Conservation (phyloP, 2,329 filamentous ascomycete genomes). For the Pyrenophora teres region DNA sequence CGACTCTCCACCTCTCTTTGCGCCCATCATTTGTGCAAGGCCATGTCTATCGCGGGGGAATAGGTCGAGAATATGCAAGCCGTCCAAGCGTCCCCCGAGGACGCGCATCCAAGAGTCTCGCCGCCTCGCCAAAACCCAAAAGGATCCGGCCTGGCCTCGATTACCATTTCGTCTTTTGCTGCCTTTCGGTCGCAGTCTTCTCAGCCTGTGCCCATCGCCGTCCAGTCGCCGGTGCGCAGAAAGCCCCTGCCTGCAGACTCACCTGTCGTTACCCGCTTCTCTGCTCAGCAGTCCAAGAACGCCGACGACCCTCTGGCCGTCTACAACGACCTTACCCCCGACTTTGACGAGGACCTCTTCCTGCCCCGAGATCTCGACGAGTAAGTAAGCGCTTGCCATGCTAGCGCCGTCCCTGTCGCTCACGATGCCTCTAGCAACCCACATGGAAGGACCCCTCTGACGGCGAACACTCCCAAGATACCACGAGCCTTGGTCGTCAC, state of each 20-base stretch:
- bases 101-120: constrained; percentile 24
- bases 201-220: constrained; percentile 31
- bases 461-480: constrained; percentile 28
- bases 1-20: constrained; percentile 30
- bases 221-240: constrained; percentile 53
- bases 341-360: constrained; percentile 42
- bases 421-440: constrained; percentile 37
- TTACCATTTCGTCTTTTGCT: constrained; percentile 51
- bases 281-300: constrained; percentile 49
- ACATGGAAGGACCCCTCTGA: constrained; percentile 41
- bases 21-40: constrained; percentile 43
- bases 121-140: constrained; percentile 41
- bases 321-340: constrained; percentile 30
- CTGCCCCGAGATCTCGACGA: constrained; percentile 46
- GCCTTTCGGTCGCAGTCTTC: constrained; percentile 51
- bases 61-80: constrained; percentile 41
- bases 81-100: constrained; percentile 33
- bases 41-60: constrained; percentile 35
- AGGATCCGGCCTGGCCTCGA: constrained; percentile 46
- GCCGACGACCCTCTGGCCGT: constrained; percentile 9
- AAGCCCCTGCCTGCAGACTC: constrained; percentile 61
- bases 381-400: constrained; percentile 29
- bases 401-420: constrained; percentile 15
- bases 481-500: constrained; percentile 29
- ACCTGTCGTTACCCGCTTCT: constrained; percentile 52